Percentiles rank a stretch among this genome's conserved stretches.
phyloP scores from a whole-genome alignment of 2,329 filamentous ascomycete genomes.

The Aspergillus terreus region DNA sequence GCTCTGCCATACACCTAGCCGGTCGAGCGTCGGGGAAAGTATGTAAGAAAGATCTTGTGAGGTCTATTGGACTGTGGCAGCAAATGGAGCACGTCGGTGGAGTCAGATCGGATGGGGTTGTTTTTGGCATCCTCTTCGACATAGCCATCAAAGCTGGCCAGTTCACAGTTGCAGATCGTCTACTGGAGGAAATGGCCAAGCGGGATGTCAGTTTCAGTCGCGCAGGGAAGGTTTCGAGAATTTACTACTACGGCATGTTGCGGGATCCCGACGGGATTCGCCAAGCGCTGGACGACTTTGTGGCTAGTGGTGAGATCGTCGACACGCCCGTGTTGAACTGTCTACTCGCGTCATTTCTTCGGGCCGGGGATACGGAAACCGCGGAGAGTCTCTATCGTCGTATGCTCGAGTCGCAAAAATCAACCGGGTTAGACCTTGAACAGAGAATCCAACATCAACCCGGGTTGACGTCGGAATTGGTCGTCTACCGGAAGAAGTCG shows the following conservation, averaged over 20 bases:
- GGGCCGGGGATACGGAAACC: constrained; percentile 69
- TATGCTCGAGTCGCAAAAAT: constrained; percentile 66
- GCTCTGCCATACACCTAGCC: constrained; percentile 74
- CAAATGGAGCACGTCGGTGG: constrained; percentile 78
- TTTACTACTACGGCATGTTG: constrained; percentile 77
- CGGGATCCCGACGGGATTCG: constrained; percentile 71
- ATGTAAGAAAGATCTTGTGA: constrained; percentile 59
- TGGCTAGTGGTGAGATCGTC: constrained; percentile 81
- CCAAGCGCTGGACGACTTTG: constrained; percentile 74
- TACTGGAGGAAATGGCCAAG: constrained; percentile 73
- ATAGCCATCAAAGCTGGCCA: constrained; percentile 82
- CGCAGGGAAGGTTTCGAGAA: constrained; percentile 75
- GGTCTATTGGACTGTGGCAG: constrained; percentile 74
- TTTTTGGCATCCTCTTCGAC: constrained; percentile 91
- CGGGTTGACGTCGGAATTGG: constrained; percentile 32
- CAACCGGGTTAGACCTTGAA: constrained; percentile 19
- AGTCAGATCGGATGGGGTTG: constrained; percentile 67
- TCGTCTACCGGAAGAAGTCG: constrained; percentile 31
- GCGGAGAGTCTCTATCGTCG: constrained; percentile 77
- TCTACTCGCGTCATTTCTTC: constrained; percentile 73
- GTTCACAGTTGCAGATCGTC: constrained; percentile 76
- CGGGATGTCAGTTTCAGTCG: constrained; percentile 69
- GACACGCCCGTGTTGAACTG: constrained; percentile 85
- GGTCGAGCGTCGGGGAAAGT: constrained; percentile 64
- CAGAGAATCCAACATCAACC: constrained; percentile 13